Base-by-base conservation (phyloP, 805 yeast genomes). In the Cyberlindnera veronae region DNA sequence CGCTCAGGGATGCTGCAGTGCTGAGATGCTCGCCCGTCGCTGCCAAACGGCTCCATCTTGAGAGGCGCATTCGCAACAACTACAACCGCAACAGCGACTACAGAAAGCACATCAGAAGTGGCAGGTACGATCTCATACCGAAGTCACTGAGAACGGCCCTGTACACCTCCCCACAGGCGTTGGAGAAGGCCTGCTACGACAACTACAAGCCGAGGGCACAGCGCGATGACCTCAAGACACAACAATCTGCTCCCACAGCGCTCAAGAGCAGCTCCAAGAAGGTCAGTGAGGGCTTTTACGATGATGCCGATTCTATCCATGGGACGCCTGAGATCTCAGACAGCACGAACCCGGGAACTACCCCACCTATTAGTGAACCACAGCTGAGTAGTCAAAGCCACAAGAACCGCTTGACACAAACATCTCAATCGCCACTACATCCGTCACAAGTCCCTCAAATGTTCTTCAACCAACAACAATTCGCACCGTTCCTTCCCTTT, bases 51-150 rank as follows among this genome's bases (percentile, higher is more conserved):
- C 48, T 54, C 13, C 29, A 32, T 26, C 24, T 54, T 4, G 57
- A 58, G 40, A 44, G 44, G 32, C 45, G 44, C 27, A 32, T 58
- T 9, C 50, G 54, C 13, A 29, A 32, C 15, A 44, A 38, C 12
- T 54, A 54, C 34, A 26, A 35, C 2, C 42, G 31, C 12, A 50
- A 54, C 18, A 42, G 50, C 15, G 41, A 49, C 16, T 51, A 57
- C 38, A 51, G 45, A 32, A 53, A 49, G 34, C 41, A 45, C 21
- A 20, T 51, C 3, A 44, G 46, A 32, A 44, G 42, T 28, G 63
- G 63, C 3, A 49, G 63, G 41, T 16, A 46, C 3, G 63, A 58
- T 32, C 34, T 50, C 29, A 51, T 58, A 8, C 50, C 52, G 13
- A 20, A 37, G 26, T 47, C 36, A 13, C 39, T 42, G n/a, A 38